These are phyloP conservation scores for Globomyces pollinis-pini DNA, from an alignment of 192 early-diverging fungal genomes.

Conservation along the genomic window DNA sequence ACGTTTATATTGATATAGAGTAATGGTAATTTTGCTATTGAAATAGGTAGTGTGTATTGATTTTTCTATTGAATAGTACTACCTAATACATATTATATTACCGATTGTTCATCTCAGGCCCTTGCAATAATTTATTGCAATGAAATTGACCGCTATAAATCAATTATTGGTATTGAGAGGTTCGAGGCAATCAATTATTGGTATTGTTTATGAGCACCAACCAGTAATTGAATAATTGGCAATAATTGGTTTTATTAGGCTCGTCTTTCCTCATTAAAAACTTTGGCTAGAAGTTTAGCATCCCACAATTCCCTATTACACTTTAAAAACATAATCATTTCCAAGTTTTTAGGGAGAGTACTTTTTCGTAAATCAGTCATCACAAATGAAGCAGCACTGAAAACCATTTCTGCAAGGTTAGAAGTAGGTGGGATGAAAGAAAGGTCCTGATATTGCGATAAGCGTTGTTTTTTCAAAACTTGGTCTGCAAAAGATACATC, in stretches of 20 bases:
- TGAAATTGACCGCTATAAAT: neutral
- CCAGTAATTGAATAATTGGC: neutral
- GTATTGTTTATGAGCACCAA: neutral
- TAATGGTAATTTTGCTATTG: too few species aligned
- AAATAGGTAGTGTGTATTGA: too few species aligned
- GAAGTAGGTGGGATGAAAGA: conserved; percentile 1
- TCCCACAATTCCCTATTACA: neutral
- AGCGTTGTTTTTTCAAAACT: neutral
- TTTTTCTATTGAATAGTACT: too few species aligned
- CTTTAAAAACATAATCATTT: conserved; percentile 2
- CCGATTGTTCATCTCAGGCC: neutral
- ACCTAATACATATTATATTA: too few species aligned
- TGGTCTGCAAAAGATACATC: neutral
- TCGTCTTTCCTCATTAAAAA: neutral
- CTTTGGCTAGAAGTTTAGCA: neutral
- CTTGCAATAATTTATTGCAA: conserved; percentile 1
- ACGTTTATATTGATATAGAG: too few species aligned
- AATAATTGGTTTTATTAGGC: neutral
- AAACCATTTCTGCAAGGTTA: neutral
- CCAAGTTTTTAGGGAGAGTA: neutral
- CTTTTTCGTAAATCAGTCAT: conserved; percentile 3
- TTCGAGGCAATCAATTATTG: neutral
- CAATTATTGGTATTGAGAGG: neutral
- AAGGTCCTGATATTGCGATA: neutral
- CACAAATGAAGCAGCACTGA: neutral